These are phyloP conservation scores for Cyclotella sp. DNA, from an alignment of 108 stramenopile species.

Conservation along the genomic window DNA sequence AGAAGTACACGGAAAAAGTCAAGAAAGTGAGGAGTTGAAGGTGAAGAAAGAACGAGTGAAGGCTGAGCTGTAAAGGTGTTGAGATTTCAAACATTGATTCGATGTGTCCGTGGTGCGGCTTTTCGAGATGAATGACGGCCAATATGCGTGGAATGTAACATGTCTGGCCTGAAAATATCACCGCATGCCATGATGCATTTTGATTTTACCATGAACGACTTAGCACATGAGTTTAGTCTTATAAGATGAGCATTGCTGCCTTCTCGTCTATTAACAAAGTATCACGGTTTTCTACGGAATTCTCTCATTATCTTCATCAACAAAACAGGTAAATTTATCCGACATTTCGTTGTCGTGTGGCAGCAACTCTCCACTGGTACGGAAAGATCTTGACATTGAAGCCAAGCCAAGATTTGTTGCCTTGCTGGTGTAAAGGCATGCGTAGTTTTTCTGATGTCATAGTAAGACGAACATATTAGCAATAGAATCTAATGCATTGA, in stretches of 20 bases:
- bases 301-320: constrained; percentile 16
- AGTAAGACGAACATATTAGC: neutral
- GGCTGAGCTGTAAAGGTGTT: constrained; percentile 41
- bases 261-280: neutral
- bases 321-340: constrained; percentile 29
- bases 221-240: neutral
- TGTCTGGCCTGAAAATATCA: constrained; percentile 22
- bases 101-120: neutral
- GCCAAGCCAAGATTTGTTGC: constrained; percentile 89
- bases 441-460: constrained; percentile 74
- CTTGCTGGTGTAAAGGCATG: constrained; percentile 92
- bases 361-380: constrained; percentile 76
- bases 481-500: neutral
- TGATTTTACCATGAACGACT: neutral
- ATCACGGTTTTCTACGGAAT: neutral
- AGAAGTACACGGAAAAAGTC: constrained; percentile 14
- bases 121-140: constrained; percentile 32
- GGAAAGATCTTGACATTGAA: constrained; percentile 64
- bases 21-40: no score
- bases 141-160: constrained; percentile 1
- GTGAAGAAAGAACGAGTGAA: constrained; percentile 32
- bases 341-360: constrained; percentile 75
- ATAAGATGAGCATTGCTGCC: neutral
- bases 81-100: neutral
- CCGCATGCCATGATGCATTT: neutral